A percentile compares a stretch with the other conserved stretches of the same genome.
phyloP scores from a whole-genome alignment of 129 eudicot genomes.

The Saposhnikovia divaricata region DNA sequence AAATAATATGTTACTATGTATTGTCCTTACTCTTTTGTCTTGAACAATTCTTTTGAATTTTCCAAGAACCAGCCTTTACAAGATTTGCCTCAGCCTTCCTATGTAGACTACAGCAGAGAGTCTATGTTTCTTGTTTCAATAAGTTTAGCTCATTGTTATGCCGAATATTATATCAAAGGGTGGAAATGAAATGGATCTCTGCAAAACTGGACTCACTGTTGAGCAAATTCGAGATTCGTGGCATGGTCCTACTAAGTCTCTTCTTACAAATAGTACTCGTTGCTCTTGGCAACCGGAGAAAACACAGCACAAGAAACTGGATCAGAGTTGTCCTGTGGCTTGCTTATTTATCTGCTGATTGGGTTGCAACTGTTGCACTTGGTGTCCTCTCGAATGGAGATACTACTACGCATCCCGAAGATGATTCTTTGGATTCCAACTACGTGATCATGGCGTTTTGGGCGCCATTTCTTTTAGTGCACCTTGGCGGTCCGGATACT shows the following conservation, averaged over 20 bases:
- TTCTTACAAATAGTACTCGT: constrained; percentile 21
- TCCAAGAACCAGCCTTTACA: not conserved
- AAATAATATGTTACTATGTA: no score
- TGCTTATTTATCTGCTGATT: constrained; percentile 28
- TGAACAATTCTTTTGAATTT: not conserved
- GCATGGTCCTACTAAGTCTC: constrained; percentile 26
- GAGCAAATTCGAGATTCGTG: constrained; percentile 21
- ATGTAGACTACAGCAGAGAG: not conserved
- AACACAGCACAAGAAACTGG: constrained; percentile 12
- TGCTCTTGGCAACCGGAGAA: constrained; percentile 25
- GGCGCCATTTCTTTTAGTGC: constrained; percentile 43
- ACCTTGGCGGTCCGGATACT: constrained; percentile 41
- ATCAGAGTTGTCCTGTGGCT: constrained; percentile 25
- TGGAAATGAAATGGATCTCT: constrained; percentile 5
- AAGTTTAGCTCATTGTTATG: not conserved
- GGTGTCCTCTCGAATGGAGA: constrained; percentile 30
- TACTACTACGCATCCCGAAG: not conserved
- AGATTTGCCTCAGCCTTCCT: not conserved
- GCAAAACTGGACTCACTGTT: not conserved
- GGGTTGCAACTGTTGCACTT: constrained; percentile 29
- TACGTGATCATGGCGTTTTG: constrained; percentile 32
- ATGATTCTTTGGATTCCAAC: not conserved
- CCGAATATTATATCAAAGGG: not conserved
- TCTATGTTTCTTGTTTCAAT: not conserved
- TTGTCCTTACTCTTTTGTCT: not conserved